Percentiles rank a stretch among this genome's conserved stretches.
phyloP scores from a whole-genome alignment of 495 filamentous ascomycete species.

The Penicillium simplicissimum region DNA sequence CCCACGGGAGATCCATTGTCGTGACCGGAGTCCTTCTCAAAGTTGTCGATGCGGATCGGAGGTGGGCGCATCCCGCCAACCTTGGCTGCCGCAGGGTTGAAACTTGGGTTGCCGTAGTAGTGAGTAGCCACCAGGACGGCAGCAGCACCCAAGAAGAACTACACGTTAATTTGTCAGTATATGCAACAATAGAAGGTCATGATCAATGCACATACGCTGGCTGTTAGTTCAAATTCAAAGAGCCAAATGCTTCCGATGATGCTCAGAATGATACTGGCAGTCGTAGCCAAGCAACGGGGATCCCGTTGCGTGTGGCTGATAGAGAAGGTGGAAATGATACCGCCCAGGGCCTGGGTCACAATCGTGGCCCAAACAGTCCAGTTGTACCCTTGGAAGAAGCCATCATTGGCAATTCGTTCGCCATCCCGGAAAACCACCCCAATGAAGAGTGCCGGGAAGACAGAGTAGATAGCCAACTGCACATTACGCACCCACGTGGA shows the following conservation, averaged over 20 bases:
- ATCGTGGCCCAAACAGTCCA: slow-evolving; percentile 86
- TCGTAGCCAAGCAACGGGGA: slow-evolving; percentile 89
- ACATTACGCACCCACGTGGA: slow-evolving; percentile 93
- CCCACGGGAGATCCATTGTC: slow-evolving; percentile 52
- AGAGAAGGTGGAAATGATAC: slow-evolving; percentile 78
- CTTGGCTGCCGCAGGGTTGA: slow-evolving; percentile 38
- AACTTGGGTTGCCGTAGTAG: slow-evolving; percentile 65
- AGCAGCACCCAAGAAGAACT: slow-evolving; percentile 81
- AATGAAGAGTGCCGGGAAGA: slow-evolving; percentile 82
- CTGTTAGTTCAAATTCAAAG: slow-evolving; percentile 74
- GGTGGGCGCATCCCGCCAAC: slow-evolving; percentile 59
- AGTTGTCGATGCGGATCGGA: slow-evolving; percentile 72
- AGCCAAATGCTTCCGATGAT: slow-evolving; percentile 81
- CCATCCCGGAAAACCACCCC: slow-evolving; percentile 88
- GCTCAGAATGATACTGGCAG: slow-evolving; percentile 83
- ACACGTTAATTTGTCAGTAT: slow-evolving; percentile 27
- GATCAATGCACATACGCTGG: slow-evolving; percentile 57
- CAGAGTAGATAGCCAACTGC: slow-evolving; percentile 87
- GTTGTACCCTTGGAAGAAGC: slow-evolving; percentile 94
- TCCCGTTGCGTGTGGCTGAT: slow-evolving; percentile 68
- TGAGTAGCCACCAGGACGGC: slow-evolving; percentile 80
- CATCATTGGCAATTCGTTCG: slow-evolving; percentile 73
- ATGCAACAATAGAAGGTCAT: neutral
- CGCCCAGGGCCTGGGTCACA: slow-evolving; percentile 76
- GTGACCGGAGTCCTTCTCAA: slow-evolving; percentile 61